A percentile compares a stretch with the other conserved stretches of the same genome.
Conservation (phyloP, 2,329 filamentous ascomycete species). For the Calonectria montana region DNA sequence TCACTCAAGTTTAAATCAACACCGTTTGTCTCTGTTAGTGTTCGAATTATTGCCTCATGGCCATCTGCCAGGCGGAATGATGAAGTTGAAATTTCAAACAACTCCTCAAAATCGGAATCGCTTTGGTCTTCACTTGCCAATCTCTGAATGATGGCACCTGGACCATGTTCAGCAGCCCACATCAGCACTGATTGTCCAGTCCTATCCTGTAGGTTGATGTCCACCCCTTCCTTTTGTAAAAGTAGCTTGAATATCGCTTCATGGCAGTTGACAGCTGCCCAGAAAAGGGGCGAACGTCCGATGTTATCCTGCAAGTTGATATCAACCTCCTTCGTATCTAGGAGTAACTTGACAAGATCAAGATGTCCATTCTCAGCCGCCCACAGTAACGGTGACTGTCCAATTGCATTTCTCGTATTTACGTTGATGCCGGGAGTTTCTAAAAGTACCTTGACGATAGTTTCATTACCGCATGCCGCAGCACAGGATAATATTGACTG, state of each 20-base stretch:
- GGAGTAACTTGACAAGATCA: neutral
- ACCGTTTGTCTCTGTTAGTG: neutral
- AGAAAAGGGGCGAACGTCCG: neutral
- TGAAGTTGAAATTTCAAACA: neutral
- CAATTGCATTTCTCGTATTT: neutral
- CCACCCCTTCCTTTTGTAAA: neutral
- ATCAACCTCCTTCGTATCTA: neutral
- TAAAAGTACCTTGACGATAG: neutral
- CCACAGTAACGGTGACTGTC: neutral
- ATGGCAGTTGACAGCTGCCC: neutral
- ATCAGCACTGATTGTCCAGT: neutral
- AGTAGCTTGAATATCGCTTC: neutral
- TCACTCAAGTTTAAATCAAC: neutral
- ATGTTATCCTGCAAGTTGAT: neutral
- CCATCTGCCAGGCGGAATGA: neutral
- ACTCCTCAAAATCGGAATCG: neutral
- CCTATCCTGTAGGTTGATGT: neutral
- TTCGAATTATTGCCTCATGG: neutral
- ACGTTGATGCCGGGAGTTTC: neutral
- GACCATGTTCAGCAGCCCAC: neutral
- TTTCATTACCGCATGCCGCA: neutral
- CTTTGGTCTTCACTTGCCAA: neutral
- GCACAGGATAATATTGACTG: neutral
- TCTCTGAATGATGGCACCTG: neutral
- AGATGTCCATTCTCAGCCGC: neutral